Conservation (phyloP, 1,284 basidiomycete species). For the Inonotus obliquus region DNA sequence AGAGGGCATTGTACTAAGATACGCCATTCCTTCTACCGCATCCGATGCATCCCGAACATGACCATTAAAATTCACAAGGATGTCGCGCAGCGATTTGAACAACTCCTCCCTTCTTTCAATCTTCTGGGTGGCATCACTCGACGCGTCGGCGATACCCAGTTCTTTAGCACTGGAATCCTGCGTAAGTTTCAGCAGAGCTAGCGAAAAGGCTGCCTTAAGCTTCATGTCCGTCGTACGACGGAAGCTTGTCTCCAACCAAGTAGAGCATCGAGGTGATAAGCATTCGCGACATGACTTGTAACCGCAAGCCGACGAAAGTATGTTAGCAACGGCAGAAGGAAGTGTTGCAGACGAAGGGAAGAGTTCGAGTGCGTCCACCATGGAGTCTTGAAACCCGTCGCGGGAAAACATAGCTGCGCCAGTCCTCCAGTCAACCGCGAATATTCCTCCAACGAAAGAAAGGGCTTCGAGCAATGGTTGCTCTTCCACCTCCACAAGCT, state of each 20-base stretch:
- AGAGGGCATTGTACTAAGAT: conserved; percentile 63
- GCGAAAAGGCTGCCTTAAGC: conserved; percentile 59
- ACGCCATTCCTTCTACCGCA: conserved; percentile 79
- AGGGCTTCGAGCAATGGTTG: conserved; percentile 45
- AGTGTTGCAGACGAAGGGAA: conserved; percentile 41
- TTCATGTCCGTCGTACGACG: conserved; percentile 41
- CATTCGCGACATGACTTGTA: conserved; percentile 65
- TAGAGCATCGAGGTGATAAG: conserved; percentile 47
- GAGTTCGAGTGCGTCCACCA: conserved; percentile 65
- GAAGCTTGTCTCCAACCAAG: conserved; percentile 61
- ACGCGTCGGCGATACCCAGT: conserved; percentile 25
- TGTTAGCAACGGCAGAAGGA: conserved; percentile 54
- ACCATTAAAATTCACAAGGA: not conserved
- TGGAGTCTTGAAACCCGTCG: conserved; percentile 55
- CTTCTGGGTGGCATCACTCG: conserved; percentile 56
- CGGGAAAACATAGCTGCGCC: conserved; percentile 57
- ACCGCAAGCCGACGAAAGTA: conserved; percentile 68
- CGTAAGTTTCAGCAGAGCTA: conserved; percentile 75
- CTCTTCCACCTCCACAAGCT: conserved; percentile 53
- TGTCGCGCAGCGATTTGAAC: conserved; percentile 28
- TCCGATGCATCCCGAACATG: conserved; percentile 36
- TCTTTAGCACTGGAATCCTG: conserved; percentile 34
- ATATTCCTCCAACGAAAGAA: conserved; percentile 64
- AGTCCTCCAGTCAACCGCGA: conserved; percentile 68
- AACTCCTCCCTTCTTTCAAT: conserved; percentile 26